Evolutionary conservation across 768 basidiomycete genomes (phyloP), one percentile per base, ranked within the genome.

Genomic region (Collybia sordida): DNA sequence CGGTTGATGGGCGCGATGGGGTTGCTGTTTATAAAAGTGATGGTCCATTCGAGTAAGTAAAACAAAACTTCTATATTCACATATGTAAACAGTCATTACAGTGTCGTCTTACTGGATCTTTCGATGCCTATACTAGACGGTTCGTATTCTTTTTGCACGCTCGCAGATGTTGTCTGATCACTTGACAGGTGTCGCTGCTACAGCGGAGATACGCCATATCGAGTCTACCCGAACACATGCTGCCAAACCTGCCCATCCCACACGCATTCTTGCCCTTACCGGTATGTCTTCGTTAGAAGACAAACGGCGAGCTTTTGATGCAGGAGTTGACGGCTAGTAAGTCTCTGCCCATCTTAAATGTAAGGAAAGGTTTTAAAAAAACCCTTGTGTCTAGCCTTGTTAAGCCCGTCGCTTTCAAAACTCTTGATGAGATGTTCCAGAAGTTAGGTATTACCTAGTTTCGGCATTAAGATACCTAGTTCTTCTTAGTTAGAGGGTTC

Each of bases 111-210:
- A 12, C 72, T 97, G 51, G 94, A 97, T 66, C 71, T 97, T 49
- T 93, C 90, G 1, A 97, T 97, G 94, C 95, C 93, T 0, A 67
- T 91, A n/a, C 80, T 97, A 49, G 92, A 97, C 64, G 95, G 91
- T 83, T 45, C 52, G 73, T 56, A 44, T 34, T 40, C 12, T 12
- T 21, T 15, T 23, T 38, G 1, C n/a, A 5, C 14, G 4, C 11
- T 12, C 14, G 5, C 3, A 31, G 18, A 34, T 19, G 9, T 21
- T 41, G 5, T 6, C 22, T 17, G 36, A 8, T 1, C 14, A 25
- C n/a, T n/a, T 36, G 31, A n/a, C 49, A 90, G 88, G 92, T 19
- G 79, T 95, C 45, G 85, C 86, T 15, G 94, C 95, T 6, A 93
- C 93, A 0, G 72, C 76, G 6, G 83, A 88, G 62, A 95, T 98